A percentile compares a stretch with the other conserved stretches of the same genome.
Evolutionary conservation across 305 asterid genomes (phyloP).

Genomic region (Fraxinus platypoda): DNA sequence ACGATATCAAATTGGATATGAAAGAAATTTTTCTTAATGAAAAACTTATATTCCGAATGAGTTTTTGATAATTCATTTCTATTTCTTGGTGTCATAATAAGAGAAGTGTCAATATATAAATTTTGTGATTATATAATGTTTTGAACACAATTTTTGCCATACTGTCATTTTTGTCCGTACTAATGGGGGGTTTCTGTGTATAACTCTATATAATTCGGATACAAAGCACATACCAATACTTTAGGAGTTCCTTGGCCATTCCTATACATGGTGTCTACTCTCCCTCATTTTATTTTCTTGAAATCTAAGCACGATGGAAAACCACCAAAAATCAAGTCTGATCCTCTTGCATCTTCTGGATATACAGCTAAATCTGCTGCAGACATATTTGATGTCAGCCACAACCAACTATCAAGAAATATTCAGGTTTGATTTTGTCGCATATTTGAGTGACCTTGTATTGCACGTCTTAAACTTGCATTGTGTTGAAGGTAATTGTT

Average conservation of each 20-base stretch:
- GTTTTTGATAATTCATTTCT: neutral
- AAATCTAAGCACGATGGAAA: conserved; percentile 50
- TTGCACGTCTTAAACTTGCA: neutral
- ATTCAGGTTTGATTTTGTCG: conserved; percentile 28
- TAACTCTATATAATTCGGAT: neutral
- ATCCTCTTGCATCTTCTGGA: conserved; percentile 45
- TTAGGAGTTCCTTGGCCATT: conserved; percentile 44
- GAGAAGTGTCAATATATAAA: neutral
- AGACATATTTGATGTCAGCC: conserved; percentile 27
- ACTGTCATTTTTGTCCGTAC: conserved; percentile 8
- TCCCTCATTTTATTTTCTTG: conserved; percentile 45
- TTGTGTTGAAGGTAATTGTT: neutral
- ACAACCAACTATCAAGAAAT: conserved; percentile 26
- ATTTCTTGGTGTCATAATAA: neutral
- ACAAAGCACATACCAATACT: conserved; percentile 29
- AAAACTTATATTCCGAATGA: neutral
- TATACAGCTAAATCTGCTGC: conserved; percentile 22
- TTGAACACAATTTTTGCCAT: neutral
- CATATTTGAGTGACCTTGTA: neutral
- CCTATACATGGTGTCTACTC: conserved; percentile 44
- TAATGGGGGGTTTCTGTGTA: neutral
- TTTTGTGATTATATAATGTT: neutral
- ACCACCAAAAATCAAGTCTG: conserved; percentile 32
- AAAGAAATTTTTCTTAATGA: neutral
- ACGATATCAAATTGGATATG: neutral